A percentile compares a stretch with the other conserved stretches of the same genome.
Conservation (phyloP, 2,329 filamentous ascomycete species). For the Diplodia sapinea region DNA sequence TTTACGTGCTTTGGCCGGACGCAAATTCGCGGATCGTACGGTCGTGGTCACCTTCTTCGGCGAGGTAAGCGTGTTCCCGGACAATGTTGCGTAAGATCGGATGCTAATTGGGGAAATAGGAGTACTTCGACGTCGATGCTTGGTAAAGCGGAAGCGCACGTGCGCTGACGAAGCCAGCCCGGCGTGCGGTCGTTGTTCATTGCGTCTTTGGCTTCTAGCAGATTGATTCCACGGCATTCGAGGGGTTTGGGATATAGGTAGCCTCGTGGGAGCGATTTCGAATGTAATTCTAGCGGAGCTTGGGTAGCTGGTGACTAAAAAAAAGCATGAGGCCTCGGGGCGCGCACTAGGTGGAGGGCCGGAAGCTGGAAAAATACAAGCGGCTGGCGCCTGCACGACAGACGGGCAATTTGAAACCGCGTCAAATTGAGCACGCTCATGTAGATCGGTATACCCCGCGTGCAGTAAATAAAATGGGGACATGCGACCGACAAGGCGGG, state of each 20-base stretch:
- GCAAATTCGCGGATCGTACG: constrained; percentile 95
- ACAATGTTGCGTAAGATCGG: background rate
- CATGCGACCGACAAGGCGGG: background rate
- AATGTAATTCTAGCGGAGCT: constrained; percentile 29
- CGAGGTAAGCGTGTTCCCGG: constrained; percentile 64
- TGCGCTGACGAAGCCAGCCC: background rate
- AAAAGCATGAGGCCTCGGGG: constrained; percentile 26
- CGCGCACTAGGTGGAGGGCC: constrained; percentile 12
- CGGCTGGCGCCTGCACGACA: constrained; percentile 7
- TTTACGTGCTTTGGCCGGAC: constrained; percentile 84
- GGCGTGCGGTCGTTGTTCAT: constrained; percentile 1
- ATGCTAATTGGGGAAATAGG: constrained; percentile 30
- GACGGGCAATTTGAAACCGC: constrained; percentile 22
- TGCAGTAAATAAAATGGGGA: constrained; percentile 4
- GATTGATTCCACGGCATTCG: constrained; percentile 20
- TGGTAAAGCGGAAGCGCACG: constrained; percentile 27
- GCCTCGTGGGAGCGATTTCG: constrained; percentile 24
- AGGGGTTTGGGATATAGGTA: constrained; percentile 9
- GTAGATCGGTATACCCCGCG: constrained; percentile 27
- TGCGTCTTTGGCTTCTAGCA: constrained; percentile 25
- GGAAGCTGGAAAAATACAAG: constrained; percentile 13
- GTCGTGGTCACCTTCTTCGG: constrained; percentile 97
- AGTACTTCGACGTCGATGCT: constrained; percentile 34
- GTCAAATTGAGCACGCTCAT: constrained; percentile 25
- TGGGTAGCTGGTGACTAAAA: constrained; percentile 29